Evolutionary conservation across 345 rosid genomes (phyloP).

Genomic region (Sonneratia alba): DNA sequence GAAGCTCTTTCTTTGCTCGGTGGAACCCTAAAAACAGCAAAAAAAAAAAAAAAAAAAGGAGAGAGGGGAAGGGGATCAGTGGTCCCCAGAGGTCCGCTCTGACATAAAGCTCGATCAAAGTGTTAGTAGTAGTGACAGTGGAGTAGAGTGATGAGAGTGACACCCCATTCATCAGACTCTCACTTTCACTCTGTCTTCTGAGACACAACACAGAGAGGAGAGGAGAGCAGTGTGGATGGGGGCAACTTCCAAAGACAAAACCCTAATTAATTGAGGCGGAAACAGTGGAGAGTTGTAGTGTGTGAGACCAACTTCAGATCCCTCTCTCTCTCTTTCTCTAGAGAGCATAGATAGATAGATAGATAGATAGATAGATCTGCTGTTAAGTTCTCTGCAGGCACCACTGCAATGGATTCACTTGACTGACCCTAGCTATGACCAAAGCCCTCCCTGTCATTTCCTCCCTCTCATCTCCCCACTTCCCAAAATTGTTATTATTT

Average conservation of each 20-base stretch:
- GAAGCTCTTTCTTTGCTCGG: not conserved
- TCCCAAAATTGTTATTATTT: not conserved
- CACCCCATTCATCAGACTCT: not conserved
- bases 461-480: not conserved
- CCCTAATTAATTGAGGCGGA: not conserved
- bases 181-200: not conserved
- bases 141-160: constrained; percentile 1
- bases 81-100: not conserved
- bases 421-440: not conserved
- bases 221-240: not conserved
- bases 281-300: not conserved
- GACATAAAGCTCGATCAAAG: constrained; percentile 3
- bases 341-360: no score
- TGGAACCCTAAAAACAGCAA: not conserved
- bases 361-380: not conserved
- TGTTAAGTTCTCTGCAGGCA: not conserved
- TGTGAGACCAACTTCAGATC: not conserved
- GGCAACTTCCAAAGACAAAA: not conserved
- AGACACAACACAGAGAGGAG: not conserved
- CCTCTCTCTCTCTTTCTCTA: not conserved
- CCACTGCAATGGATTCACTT: not conserved
- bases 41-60: no score
- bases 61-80: not conserved
- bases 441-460: not conserved
- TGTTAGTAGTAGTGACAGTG: not conserved